Evolutionary conservation across 192 early-diverging fungal genomes (phyloP), one percentile per base, ranked within the genome.

Genomic region (Linnemannia schmuckeri): DNA sequence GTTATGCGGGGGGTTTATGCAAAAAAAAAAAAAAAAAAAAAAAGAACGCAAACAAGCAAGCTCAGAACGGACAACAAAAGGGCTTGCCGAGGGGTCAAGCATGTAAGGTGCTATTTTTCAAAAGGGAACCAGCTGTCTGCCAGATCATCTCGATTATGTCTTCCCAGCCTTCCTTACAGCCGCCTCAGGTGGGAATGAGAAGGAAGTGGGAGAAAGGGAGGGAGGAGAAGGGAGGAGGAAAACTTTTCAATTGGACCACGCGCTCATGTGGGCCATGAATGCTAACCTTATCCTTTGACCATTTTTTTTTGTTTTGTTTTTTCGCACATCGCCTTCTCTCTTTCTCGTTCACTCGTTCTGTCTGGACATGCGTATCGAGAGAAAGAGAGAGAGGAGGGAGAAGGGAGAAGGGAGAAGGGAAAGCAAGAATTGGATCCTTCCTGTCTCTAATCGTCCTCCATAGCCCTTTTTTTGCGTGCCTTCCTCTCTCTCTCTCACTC

Each of bases 261-360:
- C 61, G 27, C 61, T 66, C 61, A 66, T 66, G 61, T 61, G 61
- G 10, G 61, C 27, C 61, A 66, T 33, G 61, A 66, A 33, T 66
- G 61, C 61, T 66, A 66, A 66, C 61, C 61, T 66, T 66, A 33
- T 66, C 61, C 61, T 66, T 66, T 66, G 3, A 3, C 61, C 61
- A 66, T 13, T 30, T 33, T 15, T 35, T 66, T 2, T 27, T 33
- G 12, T 13, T 30, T 33, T 3, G 33, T 13, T 27, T 27, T 66
- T 30, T 66, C 61, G 30, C 61, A 33, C 61, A 66, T 66, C 27
- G 12, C 4, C 30, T 15, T 30, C 27, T 66, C 10, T 63, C 55
- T 55, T 9, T 55, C 54, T 63, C 27, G 4, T 9, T 55, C 54
- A 2, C 24, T 55, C 24, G 22, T 4, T 57, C 7, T n/a, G 24